phyloP scores from a whole-genome alignment of 345 rosid genomes.

The Viola odorata region DNA sequence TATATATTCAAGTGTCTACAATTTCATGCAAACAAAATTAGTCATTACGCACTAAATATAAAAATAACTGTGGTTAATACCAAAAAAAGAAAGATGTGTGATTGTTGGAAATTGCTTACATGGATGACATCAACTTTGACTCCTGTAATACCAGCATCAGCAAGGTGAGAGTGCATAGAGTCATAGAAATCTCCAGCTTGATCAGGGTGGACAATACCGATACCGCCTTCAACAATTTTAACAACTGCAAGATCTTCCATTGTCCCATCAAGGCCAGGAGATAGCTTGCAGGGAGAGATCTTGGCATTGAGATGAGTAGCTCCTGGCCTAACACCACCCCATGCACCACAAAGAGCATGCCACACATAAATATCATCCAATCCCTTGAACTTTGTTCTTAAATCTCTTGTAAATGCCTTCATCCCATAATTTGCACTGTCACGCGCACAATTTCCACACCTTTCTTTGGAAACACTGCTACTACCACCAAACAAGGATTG shows the following conservation, averaged over 20 bases:
- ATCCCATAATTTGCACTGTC: slow-evolving; percentile 34
- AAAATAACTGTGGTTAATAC: background rate
- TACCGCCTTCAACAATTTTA: slow-evolving; percentile 61
- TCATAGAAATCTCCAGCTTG: slow-evolving; percentile 62
- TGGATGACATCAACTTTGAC: slow-evolving; percentile 83
- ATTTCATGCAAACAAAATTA: background rate
- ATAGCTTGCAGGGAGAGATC: slow-evolving; percentile 35
- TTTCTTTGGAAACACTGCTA: background rate
- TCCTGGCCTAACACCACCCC: slow-evolving; percentile 83
- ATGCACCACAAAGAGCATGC: slow-evolving; percentile 87
- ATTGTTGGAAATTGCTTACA: slow-evolving; percentile 30
- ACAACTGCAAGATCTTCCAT: slow-evolving; percentile 82
- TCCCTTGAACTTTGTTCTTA: slow-evolving; percentile 53
- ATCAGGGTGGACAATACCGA: slow-evolving; percentile 69
- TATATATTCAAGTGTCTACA: slow-evolving; percentile 60
- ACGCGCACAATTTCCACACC: slow-evolving; percentile 21
- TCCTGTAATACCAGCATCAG: slow-evolving; percentile 60
- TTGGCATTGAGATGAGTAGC: slow-evolving; percentile 44
- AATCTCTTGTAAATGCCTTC: slow-evolving; percentile 56
- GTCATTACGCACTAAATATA: background rate
- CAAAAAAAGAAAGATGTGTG: background rate
- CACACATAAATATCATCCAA: slow-evolving; percentile 75
- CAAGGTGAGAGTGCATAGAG: slow-evolving; percentile 82
- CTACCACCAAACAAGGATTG: slow-evolving; percentile 32
- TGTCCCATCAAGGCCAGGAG: slow-evolving; percentile 53